phyloP scores from a whole-genome alignment of 139 green algal species.

The Diplosphaera chodatii region DNA sequence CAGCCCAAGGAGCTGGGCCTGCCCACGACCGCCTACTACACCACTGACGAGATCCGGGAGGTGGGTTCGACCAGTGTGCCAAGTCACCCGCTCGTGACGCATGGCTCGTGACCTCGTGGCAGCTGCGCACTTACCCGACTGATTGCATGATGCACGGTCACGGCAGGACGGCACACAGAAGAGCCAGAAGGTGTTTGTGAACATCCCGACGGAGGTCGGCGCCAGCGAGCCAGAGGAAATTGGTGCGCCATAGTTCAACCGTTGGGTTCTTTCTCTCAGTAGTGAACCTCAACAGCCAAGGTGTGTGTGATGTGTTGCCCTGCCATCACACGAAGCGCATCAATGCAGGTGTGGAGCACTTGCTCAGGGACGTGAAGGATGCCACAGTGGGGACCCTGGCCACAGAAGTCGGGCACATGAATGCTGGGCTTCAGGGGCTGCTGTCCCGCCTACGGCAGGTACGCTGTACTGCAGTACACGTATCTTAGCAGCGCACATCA shows the following conservation, averaged over 20 bases:
- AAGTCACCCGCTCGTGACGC: no score
- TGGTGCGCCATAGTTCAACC: no score
- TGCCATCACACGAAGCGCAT: no score
- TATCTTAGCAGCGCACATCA: no score
- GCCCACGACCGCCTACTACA: constrained; percentile 86
- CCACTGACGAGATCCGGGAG: constrained; percentile 83
- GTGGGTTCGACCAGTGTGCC: no score
- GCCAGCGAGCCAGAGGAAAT: constrained; percentile 97
- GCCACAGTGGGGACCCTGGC: constrained; percentile 83
- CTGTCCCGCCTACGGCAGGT: constrained; percentile 55
- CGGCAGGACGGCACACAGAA: constrained; percentile 92
- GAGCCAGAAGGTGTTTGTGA: constrained; percentile 84
- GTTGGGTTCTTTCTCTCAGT: no score
- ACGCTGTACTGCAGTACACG: no score
- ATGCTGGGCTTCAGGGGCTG: constrained; percentile 41
- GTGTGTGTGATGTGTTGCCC: no score
- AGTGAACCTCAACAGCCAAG: no score
- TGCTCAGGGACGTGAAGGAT: constrained; percentile 95
- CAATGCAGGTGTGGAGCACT: constrained; percentile 93
- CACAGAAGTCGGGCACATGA: constrained; percentile 57
- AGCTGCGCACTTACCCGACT: no score
- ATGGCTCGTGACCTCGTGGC: no score
- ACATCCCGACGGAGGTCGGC: constrained; percentile 89
- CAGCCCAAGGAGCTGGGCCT: constrained; percentile 92
- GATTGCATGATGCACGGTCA: no score